Conservation (phyloP, 768 basidiomycete species). For the Xanthoconium purpureum region DNA sequence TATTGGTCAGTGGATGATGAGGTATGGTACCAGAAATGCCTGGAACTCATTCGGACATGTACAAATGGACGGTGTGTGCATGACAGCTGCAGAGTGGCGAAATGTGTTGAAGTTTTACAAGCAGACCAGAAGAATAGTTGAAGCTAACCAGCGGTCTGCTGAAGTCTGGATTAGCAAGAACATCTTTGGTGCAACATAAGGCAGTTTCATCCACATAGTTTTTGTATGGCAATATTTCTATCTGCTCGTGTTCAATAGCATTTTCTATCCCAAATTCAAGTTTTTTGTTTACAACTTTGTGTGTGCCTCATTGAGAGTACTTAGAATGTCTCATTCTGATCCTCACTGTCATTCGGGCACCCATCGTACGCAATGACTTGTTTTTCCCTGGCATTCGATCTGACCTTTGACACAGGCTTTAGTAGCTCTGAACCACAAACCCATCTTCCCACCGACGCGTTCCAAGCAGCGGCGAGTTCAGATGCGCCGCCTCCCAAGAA, state of each 20-base stretch:
- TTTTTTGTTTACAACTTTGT: neutral
- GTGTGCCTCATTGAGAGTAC: neutral
- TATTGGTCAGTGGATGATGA: too few species aligned
- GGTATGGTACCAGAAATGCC: too few species aligned
- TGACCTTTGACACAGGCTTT: slow-evolving; percentile 17
- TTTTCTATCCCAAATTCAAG: neutral
- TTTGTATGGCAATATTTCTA: neutral
- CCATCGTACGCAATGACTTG: slow-evolving; percentile 20
- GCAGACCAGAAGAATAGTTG: too few species aligned
- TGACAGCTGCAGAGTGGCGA: too few species aligned
- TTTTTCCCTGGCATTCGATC: neutral
- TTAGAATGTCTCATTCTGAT: slow-evolving; percentile 11
- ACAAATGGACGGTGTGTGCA: too few species aligned
- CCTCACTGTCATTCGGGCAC: slow-evolving; percentile 17
- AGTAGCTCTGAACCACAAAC: slow-evolving; percentile 25
- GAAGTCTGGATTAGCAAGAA: too few species aligned
- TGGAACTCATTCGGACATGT: too few species aligned
- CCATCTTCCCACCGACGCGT: slow-evolving; percentile 15
- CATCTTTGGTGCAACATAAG: too few species aligned
- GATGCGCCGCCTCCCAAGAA: slow-evolving; percentile 27
- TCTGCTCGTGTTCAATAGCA: slow-evolving; percentile 9
- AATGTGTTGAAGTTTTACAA: too few species aligned
- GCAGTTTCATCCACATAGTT: too few species aligned
- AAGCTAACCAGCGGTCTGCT: too few species aligned
- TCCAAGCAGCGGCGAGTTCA: slow-evolving; percentile 9